These are phyloP conservation scores for Saturnispora silvae DNA, from an alignment of 805 yeast genomes.

Conservation along the genomic window DNA sequence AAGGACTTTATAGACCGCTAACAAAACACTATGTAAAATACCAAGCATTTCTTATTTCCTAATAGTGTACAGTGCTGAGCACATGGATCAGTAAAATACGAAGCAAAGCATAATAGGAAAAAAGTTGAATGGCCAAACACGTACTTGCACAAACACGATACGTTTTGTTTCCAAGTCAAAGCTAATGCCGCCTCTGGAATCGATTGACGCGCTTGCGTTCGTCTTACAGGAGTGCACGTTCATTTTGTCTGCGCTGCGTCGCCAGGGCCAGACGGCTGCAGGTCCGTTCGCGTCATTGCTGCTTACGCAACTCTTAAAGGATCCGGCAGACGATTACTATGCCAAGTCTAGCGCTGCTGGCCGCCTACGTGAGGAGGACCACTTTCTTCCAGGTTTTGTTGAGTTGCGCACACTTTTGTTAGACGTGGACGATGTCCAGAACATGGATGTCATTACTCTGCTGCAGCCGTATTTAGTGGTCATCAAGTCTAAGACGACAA, in stretches of 20 bases:
- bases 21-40: not conserved
- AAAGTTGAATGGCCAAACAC: too few relatives aligned
- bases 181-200: slow-evolving; percentile 21
- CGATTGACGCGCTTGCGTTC: slow-evolving; percentile 67
- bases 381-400: slow-evolving; percentile 67
- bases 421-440: slow-evolving; percentile 39
- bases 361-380: slow-evolving; percentile 32
- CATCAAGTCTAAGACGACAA: slow-evolving; percentile 72
- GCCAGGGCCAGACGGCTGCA: slow-evolving; percentile 52
- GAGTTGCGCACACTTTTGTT: slow-evolving; percentile 65
- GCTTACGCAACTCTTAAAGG: slow-evolving; percentile 38
- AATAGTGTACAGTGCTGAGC: slow-evolving; percentile 3
- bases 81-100: too few relatives aligned
- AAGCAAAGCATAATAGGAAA: too few relatives aligned
- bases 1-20: not conserved
- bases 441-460: slow-evolving; percentile 61
- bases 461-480: slow-evolving; percentile 81
- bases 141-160: too few relatives aligned
- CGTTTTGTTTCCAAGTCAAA: too few relatives aligned
- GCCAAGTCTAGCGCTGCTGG: slow-evolving; percentile 19
- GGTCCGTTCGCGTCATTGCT: slow-evolving; percentile 79
- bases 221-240: slow-evolving; percentile 82
- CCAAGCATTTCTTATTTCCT: too few relatives aligned
- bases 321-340: slow-evolving; percentile 20
- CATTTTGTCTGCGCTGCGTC: slow-evolving; percentile 83